Conservation (phyloP, 805 yeast genomes). For the Barnettozyma pratensis region DNA sequence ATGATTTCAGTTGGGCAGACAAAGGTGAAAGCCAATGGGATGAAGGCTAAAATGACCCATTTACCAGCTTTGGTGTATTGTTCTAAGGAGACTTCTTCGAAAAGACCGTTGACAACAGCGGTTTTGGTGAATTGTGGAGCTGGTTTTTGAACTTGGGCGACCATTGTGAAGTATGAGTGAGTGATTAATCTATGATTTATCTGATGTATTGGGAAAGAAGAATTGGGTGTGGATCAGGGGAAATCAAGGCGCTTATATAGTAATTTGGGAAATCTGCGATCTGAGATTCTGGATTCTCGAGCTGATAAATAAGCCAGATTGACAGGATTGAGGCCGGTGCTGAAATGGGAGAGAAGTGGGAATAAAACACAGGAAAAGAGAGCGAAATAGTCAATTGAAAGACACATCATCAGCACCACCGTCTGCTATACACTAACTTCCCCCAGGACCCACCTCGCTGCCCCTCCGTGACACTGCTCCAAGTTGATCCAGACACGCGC, state of each 20-base stretch:
- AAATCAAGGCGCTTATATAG: background rate
- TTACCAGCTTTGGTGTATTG: slow-evolving; percentile 81
- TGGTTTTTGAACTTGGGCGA: slow-evolving; percentile 86
- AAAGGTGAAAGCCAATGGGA: slow-evolving; percentile 98
- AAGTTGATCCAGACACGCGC: too few species aligned
- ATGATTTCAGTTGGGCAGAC: slow-evolving; percentile 99
- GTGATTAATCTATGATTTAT: background rate
- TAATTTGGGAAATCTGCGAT: background rate
- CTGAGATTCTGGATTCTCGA: background rate
- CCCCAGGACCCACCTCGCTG: background rate
- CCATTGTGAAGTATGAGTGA: slow-evolving; percentile 47
- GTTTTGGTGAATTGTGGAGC: slow-evolving; percentile 96
- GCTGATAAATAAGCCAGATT: background rate
- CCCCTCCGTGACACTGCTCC: too few species aligned
- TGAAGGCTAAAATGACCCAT: slow-evolving; percentile 95
- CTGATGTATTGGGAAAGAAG: background rate
- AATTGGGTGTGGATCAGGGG: background rate
- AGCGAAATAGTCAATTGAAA: background rate
- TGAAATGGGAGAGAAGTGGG: background rate
- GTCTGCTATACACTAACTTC: background rate
- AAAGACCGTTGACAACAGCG: slow-evolving; percentile 94
- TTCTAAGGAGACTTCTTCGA: slow-evolving; percentile 92
- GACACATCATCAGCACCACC: background rate
- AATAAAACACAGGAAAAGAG: background rate
- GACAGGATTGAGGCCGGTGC: background rate